Evolutionary conservation across 495 filamentous ascomycete genomes (phyloP).

Genomic region (Elaphomyces granulatus): DNA sequence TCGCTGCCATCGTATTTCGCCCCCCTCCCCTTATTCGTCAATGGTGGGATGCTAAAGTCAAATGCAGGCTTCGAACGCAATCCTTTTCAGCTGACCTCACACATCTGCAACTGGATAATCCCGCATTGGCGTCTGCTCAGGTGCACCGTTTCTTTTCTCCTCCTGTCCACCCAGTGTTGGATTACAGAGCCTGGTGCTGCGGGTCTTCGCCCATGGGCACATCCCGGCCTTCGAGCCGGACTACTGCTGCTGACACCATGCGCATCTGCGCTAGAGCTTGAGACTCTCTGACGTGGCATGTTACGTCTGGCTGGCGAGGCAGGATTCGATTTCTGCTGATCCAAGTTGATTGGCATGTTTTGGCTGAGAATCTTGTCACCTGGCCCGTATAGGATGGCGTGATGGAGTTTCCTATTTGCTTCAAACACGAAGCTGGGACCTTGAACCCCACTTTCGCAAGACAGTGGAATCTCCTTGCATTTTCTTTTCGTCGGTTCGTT

Average conservation of each 20-base stretch:
- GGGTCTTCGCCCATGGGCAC: constrained; percentile 1
- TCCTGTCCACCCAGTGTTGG: not conserved
- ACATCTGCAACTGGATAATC: constrained; percentile 32
- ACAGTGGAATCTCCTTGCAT: too few relatives aligned
- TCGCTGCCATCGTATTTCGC: not conserved
- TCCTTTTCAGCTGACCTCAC: constrained; percentile 36
- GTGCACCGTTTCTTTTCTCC: constrained; percentile 23
- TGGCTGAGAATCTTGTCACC: not conserved
- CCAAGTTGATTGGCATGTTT: not conserved
- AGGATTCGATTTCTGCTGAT: constrained; percentile 2
- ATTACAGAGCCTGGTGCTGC: constrained; percentile 1
- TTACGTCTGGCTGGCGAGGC: constrained; percentile 23
- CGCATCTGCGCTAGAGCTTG: constrained; percentile 34
- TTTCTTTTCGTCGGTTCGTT: not conserved
- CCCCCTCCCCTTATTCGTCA: not conserved
- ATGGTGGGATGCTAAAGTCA: not conserved
- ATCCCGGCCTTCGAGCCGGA: constrained; percentile 30
- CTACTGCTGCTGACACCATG: constrained; percentile 26
- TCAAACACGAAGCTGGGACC: constrained; percentile 1
- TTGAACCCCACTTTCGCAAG: constrained; percentile 1
- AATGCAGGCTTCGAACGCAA: constrained; percentile 8
- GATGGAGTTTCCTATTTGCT: not conserved
- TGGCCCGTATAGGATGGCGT: not conserved
- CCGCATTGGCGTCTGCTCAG: constrained; percentile 31
- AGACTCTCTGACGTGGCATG: constrained; percentile 36